A percentile compares a stretch with the other conserved stretches of the same genome.
Conservation (phyloP, 2,329 filamentous ascomycete species). For the Helminthosporium solani region DNA sequence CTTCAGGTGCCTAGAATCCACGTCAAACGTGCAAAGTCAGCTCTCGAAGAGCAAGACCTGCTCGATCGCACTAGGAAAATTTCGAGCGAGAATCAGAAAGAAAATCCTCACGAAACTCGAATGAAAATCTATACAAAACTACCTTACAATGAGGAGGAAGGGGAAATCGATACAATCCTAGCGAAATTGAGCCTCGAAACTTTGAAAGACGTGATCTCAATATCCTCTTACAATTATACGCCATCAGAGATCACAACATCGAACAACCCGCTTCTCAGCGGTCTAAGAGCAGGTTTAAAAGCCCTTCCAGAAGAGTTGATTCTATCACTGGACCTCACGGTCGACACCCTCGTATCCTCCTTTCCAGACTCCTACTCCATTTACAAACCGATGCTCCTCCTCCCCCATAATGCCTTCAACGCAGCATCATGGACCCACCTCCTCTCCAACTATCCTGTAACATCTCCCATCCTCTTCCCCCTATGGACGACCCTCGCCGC, state of each 20-base stretch:
- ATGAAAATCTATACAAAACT: slow-evolving; percentile 27
- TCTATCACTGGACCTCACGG: slow-evolving; percentile 13
- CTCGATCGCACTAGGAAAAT: slow-evolving; percentile 37
- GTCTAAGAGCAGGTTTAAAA: slow-evolving; percentile 18
- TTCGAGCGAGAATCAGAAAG: not conserved
- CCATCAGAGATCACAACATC: not conserved
- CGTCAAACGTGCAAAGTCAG: slow-evolving; percentile 44
- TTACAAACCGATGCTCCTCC: slow-evolving; percentile 59
- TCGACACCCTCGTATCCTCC: slow-evolving; percentile 15
- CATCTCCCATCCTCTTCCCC: slow-evolving; percentile 26
- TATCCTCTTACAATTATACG: slow-evolving; percentile 9
- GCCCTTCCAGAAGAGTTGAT: slow-evolving; percentile 16
- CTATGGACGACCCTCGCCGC: slow-evolving; percentile 32
- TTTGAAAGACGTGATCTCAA: slow-evolving; percentile 13
- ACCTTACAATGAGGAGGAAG: not conserved
- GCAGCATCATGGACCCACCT: slow-evolving; percentile 36
- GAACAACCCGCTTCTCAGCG: slow-evolving; percentile 25
- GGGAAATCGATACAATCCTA: slow-evolving; percentile 6
- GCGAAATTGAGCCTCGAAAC: slow-evolving; percentile 10
- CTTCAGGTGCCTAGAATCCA: slow-evolving; percentile 33
- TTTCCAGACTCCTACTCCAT: slow-evolving; percentile 52
- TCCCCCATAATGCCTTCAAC: slow-evolving; percentile 52
- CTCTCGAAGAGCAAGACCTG: slow-evolving; percentile 32
- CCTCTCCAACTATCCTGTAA: slow-evolving; percentile 23
- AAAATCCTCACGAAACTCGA: slow-evolving; percentile 3